These are phyloP conservation scores for Stachybotrys chlorohalonatus DNA, from an alignment of 2,329 filamentous ascomycete species.

Conservation along the genomic window DNA sequence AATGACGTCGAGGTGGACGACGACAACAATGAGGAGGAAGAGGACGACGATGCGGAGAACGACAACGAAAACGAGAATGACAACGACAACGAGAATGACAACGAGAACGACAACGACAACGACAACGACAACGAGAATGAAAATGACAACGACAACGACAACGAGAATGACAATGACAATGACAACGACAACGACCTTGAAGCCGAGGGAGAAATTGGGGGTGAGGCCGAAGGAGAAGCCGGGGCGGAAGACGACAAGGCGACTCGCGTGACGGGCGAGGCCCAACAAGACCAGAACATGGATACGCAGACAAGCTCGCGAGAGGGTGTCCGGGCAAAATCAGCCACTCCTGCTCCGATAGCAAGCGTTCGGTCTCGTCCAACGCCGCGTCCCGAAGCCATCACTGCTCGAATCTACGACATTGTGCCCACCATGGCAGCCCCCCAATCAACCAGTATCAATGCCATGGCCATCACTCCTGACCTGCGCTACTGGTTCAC, in stretches of 20 bases:
- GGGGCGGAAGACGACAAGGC: conserved; percentile 17
- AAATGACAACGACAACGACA: conserved; percentile 26
- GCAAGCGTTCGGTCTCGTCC: conserved; percentile 34
- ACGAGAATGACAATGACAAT: conserved; percentile 15
- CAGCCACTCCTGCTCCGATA: conserved; percentile 17
- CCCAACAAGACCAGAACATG: conserved; percentile 1
- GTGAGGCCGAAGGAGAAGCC: conserved; percentile 16
- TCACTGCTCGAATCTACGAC: conserved; percentile 77
- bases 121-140: conserved; percentile 23
- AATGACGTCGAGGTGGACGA: conserved; percentile 24
- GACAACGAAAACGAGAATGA: conserved; percentile 27
- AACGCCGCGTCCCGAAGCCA: conserved; percentile 64
- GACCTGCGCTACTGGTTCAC: conserved; percentile 94
- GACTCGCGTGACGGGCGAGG: conserved; percentile 10
- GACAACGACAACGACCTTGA: background rate
- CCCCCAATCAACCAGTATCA: conserved; percentile 91
- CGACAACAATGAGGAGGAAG: conserved; percentile 21
- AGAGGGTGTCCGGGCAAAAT: conserved; percentile 7
- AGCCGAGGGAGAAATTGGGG: conserved; percentile 25
- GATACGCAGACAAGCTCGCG: background rate
- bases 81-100: conserved; percentile 41
- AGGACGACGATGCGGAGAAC: conserved; percentile 27
- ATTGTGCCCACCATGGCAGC: conserved; percentile 96
- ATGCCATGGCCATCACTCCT: conserved; percentile 82
- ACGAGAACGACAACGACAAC: conserved; percentile 25